Conservation (phyloP, 2,329 filamentous ascomycete species). For the Fusarium succisae region DNA sequence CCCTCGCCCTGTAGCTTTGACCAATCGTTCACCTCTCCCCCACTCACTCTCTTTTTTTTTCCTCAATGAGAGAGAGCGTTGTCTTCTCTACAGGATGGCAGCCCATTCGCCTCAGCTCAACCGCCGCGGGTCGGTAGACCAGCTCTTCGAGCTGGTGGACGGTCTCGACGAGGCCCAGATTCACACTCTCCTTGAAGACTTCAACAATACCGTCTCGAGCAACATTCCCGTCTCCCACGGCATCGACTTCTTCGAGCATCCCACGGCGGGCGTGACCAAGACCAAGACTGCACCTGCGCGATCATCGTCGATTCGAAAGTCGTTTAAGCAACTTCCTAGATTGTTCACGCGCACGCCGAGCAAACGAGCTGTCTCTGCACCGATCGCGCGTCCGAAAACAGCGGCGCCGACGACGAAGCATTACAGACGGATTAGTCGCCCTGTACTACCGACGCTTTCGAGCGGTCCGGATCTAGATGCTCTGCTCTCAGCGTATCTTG, state of each 20-base stretch:
- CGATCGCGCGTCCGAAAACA: constrained; percentile 28
- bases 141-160: constrained; percentile 36
- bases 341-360: constrained; percentile 32
- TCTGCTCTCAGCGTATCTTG: constrained; percentile 31
- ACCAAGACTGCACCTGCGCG: constrained; percentile 25
- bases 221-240: constrained; percentile 36
- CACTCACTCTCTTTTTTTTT: constrained; percentile 1
- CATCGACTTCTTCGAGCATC: constrained; percentile 33
- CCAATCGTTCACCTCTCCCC: constrained; percentile 25
- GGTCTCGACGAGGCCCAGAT: constrained; percentile 36
- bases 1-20: constrained; percentile 10
- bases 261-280: background rate
- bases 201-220: constrained; percentile 36
- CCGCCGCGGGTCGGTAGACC: constrained; percentile 33
- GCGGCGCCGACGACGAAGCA: constrained; percentile 24
- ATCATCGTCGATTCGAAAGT: constrained; percentile 24
- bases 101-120: constrained; percentile 11
- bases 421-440: constrained; percentile 35
- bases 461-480: constrained; percentile 31
- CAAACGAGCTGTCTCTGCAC: constrained; percentile 23
- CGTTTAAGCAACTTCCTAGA: constrained; percentile 29
- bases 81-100: constrained; percentile 8
- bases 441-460: constrained; percentile 26
- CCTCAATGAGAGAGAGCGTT: constrained; percentile 8
- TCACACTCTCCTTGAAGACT: constrained; percentile 31